Evolutionary conservation across 1,139 yeast genomes (phyloP), one percentile per base, ranked within the genome.

Genomic region (Lodderomyces jiufengensis): DNA sequence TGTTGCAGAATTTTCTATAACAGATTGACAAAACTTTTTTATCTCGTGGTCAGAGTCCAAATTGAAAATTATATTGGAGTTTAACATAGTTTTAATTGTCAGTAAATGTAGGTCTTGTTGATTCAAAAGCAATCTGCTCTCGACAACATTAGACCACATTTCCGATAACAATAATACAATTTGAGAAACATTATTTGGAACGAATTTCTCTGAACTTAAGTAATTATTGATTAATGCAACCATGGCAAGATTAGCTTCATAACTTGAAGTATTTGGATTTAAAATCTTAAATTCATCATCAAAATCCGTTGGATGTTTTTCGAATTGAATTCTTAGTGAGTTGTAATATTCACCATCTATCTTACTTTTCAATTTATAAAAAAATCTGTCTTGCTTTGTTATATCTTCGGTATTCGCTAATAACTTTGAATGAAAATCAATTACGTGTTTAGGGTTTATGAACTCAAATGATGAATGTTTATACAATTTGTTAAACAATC

Each of bases 21-120:
- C 63, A 1, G 75, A 67, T 3, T 49, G 37, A 5, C 75, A 64
- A 37, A 79, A 68, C 3, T 46, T 50, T 2, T 49, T 48, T 2
- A 84, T 12, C 13, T 24, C 12, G 10, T 16, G 24, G 10, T 20
- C 52, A 2, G 66, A 31, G 0, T 39, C 40, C 0, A 50, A 52
- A 35, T 62, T 32, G 12, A 32, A 36, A 32, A 65, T 38, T n/a
- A 64, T 36, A 10, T 34, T 36, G 7, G 52, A 46, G 29, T 54
- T 49, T 23, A 52, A 69, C 3, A 80, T 39, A 0, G 77, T 50
- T 11, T 70, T 61, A 20, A 87, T 78, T 23, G 83, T 63, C 0
- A 54, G 43, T 12, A 75, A 51, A 45, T 87, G 96, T 27, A 86
- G 63, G 9, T 67, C 69, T 39, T 79, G 73, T 46, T 86, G 94